phyloP scores from a whole-genome alignment of 73 alveolate species.

The Paraurostyla sp. region DNA sequence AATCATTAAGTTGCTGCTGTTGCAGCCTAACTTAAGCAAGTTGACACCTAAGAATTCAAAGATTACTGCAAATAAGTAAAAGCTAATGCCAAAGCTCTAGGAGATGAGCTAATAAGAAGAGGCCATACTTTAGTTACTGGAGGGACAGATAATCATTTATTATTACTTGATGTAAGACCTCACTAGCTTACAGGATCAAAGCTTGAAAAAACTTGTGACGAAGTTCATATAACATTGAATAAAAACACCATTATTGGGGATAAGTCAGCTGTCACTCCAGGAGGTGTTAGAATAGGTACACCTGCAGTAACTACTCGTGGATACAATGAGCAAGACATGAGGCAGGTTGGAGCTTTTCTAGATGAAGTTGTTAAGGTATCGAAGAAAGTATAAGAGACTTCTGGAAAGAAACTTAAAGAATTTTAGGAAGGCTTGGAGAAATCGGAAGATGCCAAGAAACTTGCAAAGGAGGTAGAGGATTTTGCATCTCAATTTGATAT shows the following conservation, averaged over 20 bases:
- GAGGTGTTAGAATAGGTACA: slow-evolving; percentile 96
- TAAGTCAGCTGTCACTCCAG: slow-evolving; percentile 93
- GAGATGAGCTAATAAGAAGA: slow-evolving; percentile 79
- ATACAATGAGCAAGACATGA: slow-evolving; percentile 88
- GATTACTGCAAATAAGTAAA: slow-evolving; percentile 86
- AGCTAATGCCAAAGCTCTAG: slow-evolving; percentile 84
- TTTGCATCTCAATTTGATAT: slow-evolving; percentile 59
- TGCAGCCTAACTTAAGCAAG: slow-evolving; percentile 89
- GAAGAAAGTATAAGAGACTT: slow-evolving; percentile 47
- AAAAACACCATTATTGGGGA: slow-evolving; percentile 96
- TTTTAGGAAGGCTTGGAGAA: slow-evolving; percentile 66
- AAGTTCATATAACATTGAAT: slow-evolving; percentile 86
- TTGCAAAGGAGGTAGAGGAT: slow-evolving; percentile 57
- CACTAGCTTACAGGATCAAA: slow-evolving; percentile 91
- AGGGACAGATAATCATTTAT: slow-evolving; percentile 97
- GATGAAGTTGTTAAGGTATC: slow-evolving; percentile 60
- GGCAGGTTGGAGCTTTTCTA: slow-evolving; percentile 71
- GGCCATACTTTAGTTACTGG: slow-evolving; percentile 88
- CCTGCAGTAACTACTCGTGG: slow-evolving; percentile 97
- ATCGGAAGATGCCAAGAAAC: slow-evolving; percentile 27
- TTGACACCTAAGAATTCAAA: slow-evolving; percentile 87
- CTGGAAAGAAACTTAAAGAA: slow-evolving; percentile 70
- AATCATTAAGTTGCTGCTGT: slow-evolving; percentile 93
- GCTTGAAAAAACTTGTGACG: slow-evolving; percentile 91
- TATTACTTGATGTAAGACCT: slow-evolving; percentile 88